Evolutionary conservation across 1,139 yeast genomes (phyloP).

Genomic region (Spathaspora sp.): DNA sequence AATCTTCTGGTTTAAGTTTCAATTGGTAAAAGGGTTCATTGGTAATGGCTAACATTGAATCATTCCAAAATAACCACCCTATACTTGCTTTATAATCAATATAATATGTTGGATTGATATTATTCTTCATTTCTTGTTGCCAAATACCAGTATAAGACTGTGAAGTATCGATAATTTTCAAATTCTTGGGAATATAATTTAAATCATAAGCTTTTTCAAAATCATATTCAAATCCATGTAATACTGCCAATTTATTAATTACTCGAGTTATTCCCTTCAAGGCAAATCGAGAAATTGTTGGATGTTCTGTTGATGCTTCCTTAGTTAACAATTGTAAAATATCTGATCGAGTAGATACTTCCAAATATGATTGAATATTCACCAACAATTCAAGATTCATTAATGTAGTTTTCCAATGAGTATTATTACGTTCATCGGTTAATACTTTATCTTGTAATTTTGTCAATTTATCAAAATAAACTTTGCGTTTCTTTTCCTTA

Average conservation of each 20-base stretch:
- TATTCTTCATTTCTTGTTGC: constrained; percentile 53
- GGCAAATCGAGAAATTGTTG: constrained; percentile 63
- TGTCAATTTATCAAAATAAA: constrained; percentile 40
- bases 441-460: constrained; percentile 47
- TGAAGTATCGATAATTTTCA: constrained; percentile 43
- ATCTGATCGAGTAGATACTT: constrained; percentile 44
- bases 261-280: constrained; percentile 62
- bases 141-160: constrained; percentile 45
- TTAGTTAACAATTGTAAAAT: constrained; percentile 50
- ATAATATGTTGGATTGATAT: constrained; percentile 48
- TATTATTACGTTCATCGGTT: constrained; percentile 29
- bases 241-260: constrained; percentile 49
- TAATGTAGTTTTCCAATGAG: constrained; percentile 71
- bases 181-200: constrained; percentile 37
- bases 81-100: constrained; percentile 55
- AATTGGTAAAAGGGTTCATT: constrained; percentile 24
- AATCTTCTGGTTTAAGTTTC: constrained; percentile 39
- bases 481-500: constrained; percentile 53
- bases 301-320: constrained; percentile 69
- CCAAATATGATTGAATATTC: constrained; percentile 55
- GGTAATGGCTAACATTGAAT: constrained; percentile 48
- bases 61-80: constrained; percentile 86
- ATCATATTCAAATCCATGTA: constrained; percentile 58
- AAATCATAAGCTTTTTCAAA: constrained; percentile 45
- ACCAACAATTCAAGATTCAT: constrained; percentile 56